Evolutionary conservation across 2,329 filamentous ascomycete species (phyloP), one percentile per base, ranked within the genome.

Genomic region (Pseudopyrenochaeta lycopersici): DNA sequence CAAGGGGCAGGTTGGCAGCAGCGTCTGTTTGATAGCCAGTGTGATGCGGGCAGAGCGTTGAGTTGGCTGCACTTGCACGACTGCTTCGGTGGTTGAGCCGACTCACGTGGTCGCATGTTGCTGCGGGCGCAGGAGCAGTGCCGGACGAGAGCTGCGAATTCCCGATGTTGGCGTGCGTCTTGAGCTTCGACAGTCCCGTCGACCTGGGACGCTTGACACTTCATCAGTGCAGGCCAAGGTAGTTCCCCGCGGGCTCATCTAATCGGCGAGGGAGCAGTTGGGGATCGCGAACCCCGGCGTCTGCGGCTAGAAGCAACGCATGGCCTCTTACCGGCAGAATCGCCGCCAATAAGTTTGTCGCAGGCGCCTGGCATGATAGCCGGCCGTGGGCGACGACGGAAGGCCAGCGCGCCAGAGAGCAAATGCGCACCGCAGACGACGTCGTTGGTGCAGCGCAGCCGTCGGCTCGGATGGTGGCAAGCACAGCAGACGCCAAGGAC

Each of bases 391-490:
- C 32, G 17, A 41, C 42, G 46, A 48, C 29, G n/a, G 42, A 31
- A 31, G 38, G 47, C 35, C 42, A 27, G 12, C 30, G 15, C 11
- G 30, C 35, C 7, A 20, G 7, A 5, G 35, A 38, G 29, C 20
- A 52, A 21, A 60, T 5, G 51, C 44, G 31, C 49, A 39, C 53
- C 58, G 56, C 51, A 47, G 31, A 49, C 29, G 12, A 32, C 14
- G 49, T 58, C 51, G 54, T 49, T 60, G 58, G 55, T 36, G 18
- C 43, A 50, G 49, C 45, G 49, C 38, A 56, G 55, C 58, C 60
- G 58, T 57, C 61, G 59, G 63, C 52, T 66, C 61, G 63, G 54
- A 53, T 33, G 15, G 44, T 12, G 49, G n/a, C 30, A 43, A 42
- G 18, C 35, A 47, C 30, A 18, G 40, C 27, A 29, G 30, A 18